phyloP scores from a whole-genome alignment of 169 alveolate species.

The Cryptosporidium tyzzeri region DNA sequence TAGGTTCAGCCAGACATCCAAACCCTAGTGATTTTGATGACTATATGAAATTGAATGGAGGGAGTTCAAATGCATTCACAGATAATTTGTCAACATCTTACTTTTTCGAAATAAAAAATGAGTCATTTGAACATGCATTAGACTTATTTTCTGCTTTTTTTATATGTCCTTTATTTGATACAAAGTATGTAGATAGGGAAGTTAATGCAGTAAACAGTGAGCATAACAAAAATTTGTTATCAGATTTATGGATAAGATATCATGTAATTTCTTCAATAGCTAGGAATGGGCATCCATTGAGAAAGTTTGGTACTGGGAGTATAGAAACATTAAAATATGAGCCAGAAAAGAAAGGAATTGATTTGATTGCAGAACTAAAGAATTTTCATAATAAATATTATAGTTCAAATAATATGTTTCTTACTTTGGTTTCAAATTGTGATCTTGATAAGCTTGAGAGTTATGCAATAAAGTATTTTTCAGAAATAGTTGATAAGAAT shows the following conservation, averaged over 20 bases:
- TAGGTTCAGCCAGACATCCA: conserved; percentile 89
- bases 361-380: conserved; percentile 71
- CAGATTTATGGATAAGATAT: conserved; percentile 52
- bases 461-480: conserved; percentile 39
- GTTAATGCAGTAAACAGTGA: conserved; percentile 87
- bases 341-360: conserved; percentile 77
- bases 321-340: conserved; percentile 74
- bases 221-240: conserved; percentile 83
- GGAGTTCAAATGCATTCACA: conserved; percentile 84
- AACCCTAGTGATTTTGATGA: conserved; percentile 80
- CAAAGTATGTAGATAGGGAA: conserved; percentile 84
- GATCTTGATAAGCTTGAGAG: conserved; percentile 22
- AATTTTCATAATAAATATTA: conserved; percentile 78
- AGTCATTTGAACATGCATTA: conserved; percentile 79
- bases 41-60: conserved; percentile 82
- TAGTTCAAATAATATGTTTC: conserved; percentile 74
- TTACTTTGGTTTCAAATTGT: conserved; percentile 43
- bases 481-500: conserved; percentile 35
- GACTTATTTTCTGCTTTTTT: conserved; percentile 85
- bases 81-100: conserved; percentile 85
- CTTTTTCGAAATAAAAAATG: conserved; percentile 83
- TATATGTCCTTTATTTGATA: conserved; percentile 83
- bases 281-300: conserved; percentile 46
- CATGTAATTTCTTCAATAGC: conserved; percentile 47
- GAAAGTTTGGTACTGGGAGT: conserved; percentile 80